These are phyloP conservation scores for Hygrocybe punicea DNA, from an alignment of 768 basidiomycete species.

Conservation along the genomic window DNA sequence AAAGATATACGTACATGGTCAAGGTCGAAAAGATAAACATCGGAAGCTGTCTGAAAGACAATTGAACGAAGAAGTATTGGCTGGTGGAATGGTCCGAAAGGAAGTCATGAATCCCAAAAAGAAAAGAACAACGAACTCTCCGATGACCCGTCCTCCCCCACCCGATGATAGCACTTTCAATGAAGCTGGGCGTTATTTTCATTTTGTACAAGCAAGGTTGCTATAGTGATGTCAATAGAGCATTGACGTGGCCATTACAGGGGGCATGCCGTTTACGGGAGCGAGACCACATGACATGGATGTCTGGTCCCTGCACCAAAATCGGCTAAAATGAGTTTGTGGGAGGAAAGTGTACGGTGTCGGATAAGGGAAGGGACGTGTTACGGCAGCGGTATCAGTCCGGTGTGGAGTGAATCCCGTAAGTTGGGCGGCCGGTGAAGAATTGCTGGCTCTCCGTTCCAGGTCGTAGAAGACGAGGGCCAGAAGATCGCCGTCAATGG, in stretches of 20 bases:
- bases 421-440: conserved; percentile 60
- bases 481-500: conserved; percentile 59
- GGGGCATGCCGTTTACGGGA: conserved; percentile 26
- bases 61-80: neutral
- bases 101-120: neutral
- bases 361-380: conserved; percentile 1
- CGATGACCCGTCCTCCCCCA: too few species aligned
- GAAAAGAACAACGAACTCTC: neutral
- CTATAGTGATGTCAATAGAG: conserved; percentile 6
- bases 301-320: conserved; percentile 34
- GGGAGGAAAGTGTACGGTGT: conserved; percentile 18
- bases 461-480: conserved; percentile 67
- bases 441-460: conserved; percentile 50
- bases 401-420: conserved; percentile 38
- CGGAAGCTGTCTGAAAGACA: neutral
- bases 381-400: neutral
- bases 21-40: neutral
- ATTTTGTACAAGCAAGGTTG: neutral
- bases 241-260: conserved; percentile 6
- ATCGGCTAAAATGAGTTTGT: conserved; percentile 20
- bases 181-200: neutral
- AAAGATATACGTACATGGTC: neutral
- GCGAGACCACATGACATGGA: conserved; percentile 45
- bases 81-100: neutral
- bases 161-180: too few species aligned